A percentile compares a stretch with the other conserved stretches of the same genome.
Evolutionary conservation across 2,329 filamentous ascomycete genomes (phyloP).

Genomic region (Trichoderma koningiopsis): DNA sequence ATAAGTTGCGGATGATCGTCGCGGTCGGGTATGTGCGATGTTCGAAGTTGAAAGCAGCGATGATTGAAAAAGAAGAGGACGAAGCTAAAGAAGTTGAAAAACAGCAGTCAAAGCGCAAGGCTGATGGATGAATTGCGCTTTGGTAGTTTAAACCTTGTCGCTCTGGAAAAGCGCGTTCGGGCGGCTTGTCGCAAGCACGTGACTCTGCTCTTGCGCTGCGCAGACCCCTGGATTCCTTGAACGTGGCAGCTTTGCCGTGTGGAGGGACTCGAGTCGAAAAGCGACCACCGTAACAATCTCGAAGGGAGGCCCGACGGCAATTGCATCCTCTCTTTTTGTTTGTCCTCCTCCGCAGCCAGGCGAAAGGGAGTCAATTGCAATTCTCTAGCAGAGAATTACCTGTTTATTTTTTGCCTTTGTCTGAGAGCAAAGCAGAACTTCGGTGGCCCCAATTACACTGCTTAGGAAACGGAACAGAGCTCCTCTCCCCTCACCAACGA

Average conservation of each 20-base stretch:
- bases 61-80: background rate
- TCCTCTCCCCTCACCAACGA: background rate
- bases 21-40: background rate
- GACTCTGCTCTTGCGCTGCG: slow-evolving; percentile 32
- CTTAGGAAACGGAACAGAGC: background rate
- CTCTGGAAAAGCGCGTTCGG: slow-evolving; percentile 15
- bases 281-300: background rate
- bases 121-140: background rate
- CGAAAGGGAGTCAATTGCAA: background rate
- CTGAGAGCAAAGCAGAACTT: background rate
- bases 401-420: background rate
- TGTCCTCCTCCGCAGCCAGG: background rate
- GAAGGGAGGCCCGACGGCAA: slow-evolving; percentile 10
- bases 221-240: slow-evolving; percentile 45
- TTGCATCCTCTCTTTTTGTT: background rate
- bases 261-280: background rate
- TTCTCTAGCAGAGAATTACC: background rate
- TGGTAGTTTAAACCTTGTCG: background rate
- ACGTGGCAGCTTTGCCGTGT: slow-evolving; percentile 57
- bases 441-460: background rate
- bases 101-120: slow-evolving; percentile 5
- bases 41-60: background rate
- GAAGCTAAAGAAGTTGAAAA: background rate
- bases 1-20: background rate
- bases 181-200: slow-evolving; percentile 35